Evolutionary conservation across 257 asterid species (phyloP).

Genomic region (Buddleja alternifolia): DNA sequence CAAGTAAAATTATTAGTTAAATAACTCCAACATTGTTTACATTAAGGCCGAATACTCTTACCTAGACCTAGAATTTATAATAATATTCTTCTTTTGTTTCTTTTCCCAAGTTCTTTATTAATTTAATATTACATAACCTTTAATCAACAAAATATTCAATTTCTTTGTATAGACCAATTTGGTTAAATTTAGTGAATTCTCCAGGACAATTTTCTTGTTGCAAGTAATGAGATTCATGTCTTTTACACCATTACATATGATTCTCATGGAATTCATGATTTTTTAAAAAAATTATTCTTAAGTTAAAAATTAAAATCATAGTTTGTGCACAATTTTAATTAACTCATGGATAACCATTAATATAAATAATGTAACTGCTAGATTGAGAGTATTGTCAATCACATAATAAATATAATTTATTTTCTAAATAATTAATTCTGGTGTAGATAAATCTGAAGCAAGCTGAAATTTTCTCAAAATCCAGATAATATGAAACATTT

Average conservation of each 20-base stretch:
- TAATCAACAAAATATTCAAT: conserved; percentile 7
- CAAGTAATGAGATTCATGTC: no score
- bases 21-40: conserved; percentile 33
- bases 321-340: no score
- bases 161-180: background rate
- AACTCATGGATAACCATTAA: no score
- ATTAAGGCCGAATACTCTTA: conserved; percentile 43
- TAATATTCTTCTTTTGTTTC: conserved; percentile 39
- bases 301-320: background rate
- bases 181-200: background rate
- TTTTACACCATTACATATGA: background rate
- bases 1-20: conserved; percentile 36
- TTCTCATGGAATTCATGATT: conserved; percentile 27
- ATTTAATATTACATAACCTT: conserved; percentile 7
- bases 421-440: no score
- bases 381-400: no score
- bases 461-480: no score
- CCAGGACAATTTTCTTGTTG: conserved; percentile 11
- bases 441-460: no score
- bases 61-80: conserved; percentile 57
- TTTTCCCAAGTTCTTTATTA: conserved; percentile 32
- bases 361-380: no score
- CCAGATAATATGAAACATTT: background rate
- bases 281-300: background rate
- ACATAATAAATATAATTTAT: no score